Conservation (phyloP, 2,329 filamentous ascomycete genomes). For the Alternaria gaisen region DNA sequence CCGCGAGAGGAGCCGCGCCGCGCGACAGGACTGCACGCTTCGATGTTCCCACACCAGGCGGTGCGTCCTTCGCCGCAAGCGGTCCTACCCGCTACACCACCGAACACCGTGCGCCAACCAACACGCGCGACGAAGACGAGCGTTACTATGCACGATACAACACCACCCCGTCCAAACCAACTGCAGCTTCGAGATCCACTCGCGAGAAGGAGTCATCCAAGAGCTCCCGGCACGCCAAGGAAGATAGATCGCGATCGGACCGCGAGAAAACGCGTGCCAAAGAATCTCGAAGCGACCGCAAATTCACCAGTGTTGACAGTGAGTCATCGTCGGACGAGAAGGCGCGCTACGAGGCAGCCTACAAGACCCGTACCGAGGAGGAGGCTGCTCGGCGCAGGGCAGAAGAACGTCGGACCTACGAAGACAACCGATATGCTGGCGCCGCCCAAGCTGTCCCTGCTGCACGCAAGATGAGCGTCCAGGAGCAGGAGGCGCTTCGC, state of each 20-base stretch:
- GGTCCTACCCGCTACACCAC: conserved; percentile 37
- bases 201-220: conserved; percentile 43
- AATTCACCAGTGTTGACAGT: conserved; percentile 45
- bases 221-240: conserved; percentile 37
- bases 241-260: conserved; percentile 53
- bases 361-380: conserved; percentile 38
- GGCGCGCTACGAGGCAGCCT: conserved; percentile 42
- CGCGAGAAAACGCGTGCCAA: conserved; percentile 51
- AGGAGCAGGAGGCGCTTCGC: conserved; percentile 38
- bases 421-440: conserved; percentile 31
- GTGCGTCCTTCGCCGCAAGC: conserved; percentile 32
- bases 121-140: conserved; percentile 39
- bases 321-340: conserved; percentile 47
- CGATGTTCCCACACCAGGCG: conserved; percentile 42
- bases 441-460: conserved; percentile 14
- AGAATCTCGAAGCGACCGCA: conserved; percentile 52
- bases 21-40: conserved; percentile 47
- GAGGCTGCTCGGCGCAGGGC: conserved; percentile 38
- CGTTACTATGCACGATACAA: conserved; percentile 53
- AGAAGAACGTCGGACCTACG: conserved; percentile 43
- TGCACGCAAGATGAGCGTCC: conserved; percentile 38
- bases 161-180: conserved; percentile 43
- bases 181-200: conserved; percentile 32
- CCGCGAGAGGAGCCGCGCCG: conserved; percentile 47
- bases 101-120: conserved; percentile 44